Evolutionary conservation across 495 filamentous ascomycete species (phyloP), one percentile per base, ranked within the genome.

Genomic region (Apodospora peruviana): DNA sequence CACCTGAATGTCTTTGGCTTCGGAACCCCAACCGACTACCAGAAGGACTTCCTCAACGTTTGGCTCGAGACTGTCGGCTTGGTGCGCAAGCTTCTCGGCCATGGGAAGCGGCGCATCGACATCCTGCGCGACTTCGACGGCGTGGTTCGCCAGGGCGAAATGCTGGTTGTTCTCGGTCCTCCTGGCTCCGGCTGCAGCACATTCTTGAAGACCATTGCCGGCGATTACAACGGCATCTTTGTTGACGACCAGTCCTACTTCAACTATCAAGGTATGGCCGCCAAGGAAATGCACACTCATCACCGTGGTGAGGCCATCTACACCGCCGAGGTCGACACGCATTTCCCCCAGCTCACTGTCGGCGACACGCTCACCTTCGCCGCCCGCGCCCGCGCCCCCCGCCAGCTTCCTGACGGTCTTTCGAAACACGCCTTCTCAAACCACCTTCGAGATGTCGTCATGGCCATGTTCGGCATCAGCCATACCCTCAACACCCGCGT

Each of bases 271-370:
- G 86, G 79, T 11, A 74, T 83, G 59, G 61, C 73, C 1, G 67
- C 74, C 54, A 68, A 82, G 61, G 73, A 72, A 51, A 85, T 88
- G 80, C 80, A 85, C 51, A 76, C 67, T 11, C 71, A 77, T 18
- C 88, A 88, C 51, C 81, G 85, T 32, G 88, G 88, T 45, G 86
- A 91, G 65, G 83, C 80, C 58, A 88, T 91, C 58, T 90, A 90
- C 60, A 85, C 84, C 36, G 85, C 86, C 24, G 88, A 91, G 64
- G 78, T 80, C 12, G 88, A 94, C 57, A 78, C 86, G 2, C 86
- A 91, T 67, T 90, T 90, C 59, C 88, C 88, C n/a, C 80, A 86
- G 64, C 68, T 93, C 41, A 86, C 82, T 0, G 87, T 88, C 9
- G 87, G 83, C 5, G 80, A 94, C 55, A 94, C 88, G 0, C 61